A percentile compares a stretch with the other conserved stretches of the same genome.
These are phyloP conservation scores for Colletotrichum destructivum DNA, from an alignment of 2,329 filamentous ascomycete species.

Conservation along the genomic window DNA sequence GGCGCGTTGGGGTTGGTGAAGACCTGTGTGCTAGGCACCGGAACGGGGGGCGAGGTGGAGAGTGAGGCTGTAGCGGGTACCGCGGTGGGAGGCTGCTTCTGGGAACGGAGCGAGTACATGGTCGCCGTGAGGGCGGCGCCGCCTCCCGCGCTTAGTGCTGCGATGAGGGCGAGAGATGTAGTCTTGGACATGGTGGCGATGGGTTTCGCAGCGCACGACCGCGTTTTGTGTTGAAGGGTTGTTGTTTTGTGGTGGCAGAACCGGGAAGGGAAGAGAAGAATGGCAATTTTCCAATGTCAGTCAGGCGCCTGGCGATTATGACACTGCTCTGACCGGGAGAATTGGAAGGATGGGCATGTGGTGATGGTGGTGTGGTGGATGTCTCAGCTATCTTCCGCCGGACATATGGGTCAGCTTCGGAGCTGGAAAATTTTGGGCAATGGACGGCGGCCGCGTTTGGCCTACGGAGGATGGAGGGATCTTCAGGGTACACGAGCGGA, in stretches of 20 bases:
- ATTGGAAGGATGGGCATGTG: slow-evolving; percentile 38
- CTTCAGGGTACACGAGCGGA: slow-evolving; percentile 22
- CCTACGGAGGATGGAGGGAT: slow-evolving; percentile 30
- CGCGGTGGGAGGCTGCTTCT: slow-evolving; percentile 51
- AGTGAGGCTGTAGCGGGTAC: slow-evolving; percentile 47
- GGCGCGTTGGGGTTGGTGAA: slow-evolving; percentile 52
- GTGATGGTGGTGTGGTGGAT: slow-evolving; percentile 36
- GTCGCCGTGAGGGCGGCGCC: slow-evolving; percentile 82
- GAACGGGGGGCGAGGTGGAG: slow-evolving; percentile 51
- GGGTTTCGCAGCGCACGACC: slow-evolving; percentile 11
- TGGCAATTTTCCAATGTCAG: slow-evolving; percentile 4
- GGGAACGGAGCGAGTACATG: slow-evolving; percentile 72
- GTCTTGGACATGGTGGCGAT: slow-evolving; percentile 79
- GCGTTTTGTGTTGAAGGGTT: slow-evolving; percentile 1
- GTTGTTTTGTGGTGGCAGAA: not conserved
- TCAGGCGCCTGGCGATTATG: slow-evolving; percentile 35
- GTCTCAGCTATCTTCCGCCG: slow-evolving; percentile 38
- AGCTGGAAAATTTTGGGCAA: slow-evolving; percentile 38
- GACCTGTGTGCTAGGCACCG: slow-evolving; percentile 73
- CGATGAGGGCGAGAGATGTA: slow-evolving; percentile 79
- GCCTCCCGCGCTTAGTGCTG: slow-evolving; percentile 81
- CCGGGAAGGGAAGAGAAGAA: not conserved
- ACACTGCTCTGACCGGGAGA: slow-evolving; percentile 28
- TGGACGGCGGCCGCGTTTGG: slow-evolving; percentile 10
- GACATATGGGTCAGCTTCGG: slow-evolving; percentile 24